Conservation (phyloP, 192 early-diverging fungal genomes). For the Mortierella antarctica region DNA sequence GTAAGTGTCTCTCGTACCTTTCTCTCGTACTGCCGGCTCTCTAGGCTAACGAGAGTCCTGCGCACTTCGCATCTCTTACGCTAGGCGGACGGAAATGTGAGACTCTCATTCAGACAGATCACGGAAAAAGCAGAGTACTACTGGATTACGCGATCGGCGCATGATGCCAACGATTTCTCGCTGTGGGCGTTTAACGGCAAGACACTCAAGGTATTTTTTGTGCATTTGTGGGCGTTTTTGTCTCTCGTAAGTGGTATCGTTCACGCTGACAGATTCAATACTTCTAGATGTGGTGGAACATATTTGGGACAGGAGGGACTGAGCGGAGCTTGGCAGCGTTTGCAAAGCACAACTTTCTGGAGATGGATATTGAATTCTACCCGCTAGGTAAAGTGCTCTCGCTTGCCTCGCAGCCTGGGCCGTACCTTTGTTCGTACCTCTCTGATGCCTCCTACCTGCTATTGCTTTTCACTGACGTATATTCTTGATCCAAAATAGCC, state of each 20-base stretch:
- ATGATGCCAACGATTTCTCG: slow-evolving; percentile 68
- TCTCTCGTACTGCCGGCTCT: not conserved
- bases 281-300: slow-evolving; percentile 53
- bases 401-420: not conserved
- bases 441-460: slow-evolving; percentile 4
- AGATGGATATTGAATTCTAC: slow-evolving; percentile 79
- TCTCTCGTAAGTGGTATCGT: not conserved
- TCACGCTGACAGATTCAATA: not conserved
- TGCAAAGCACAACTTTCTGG: slow-evolving; percentile 56
- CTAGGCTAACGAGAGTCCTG: not conserved
- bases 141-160: slow-evolving; percentile 71
- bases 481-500: slow-evolving; percentile 53
- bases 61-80: not conserved
- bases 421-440: not conserved
- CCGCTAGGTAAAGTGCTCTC: slow-evolving; percentile 67
- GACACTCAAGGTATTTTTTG: slow-evolving; percentile 64
- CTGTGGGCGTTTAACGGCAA: slow-evolving; percentile 79
- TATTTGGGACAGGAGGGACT: slow-evolving; percentile 35
- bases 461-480: not conserved
- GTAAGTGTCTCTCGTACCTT: slow-evolving; percentile 14
- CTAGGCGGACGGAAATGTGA: slow-evolving; percentile 47
- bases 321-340: slow-evolving; percentile 38
- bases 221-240: slow-evolving; percentile 2
- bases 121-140: slow-evolving; percentile 77
- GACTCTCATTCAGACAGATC: slow-evolving; percentile 55